phyloP scores from a whole-genome alignment of 805 yeast species.

The Candida quercuum region DNA sequence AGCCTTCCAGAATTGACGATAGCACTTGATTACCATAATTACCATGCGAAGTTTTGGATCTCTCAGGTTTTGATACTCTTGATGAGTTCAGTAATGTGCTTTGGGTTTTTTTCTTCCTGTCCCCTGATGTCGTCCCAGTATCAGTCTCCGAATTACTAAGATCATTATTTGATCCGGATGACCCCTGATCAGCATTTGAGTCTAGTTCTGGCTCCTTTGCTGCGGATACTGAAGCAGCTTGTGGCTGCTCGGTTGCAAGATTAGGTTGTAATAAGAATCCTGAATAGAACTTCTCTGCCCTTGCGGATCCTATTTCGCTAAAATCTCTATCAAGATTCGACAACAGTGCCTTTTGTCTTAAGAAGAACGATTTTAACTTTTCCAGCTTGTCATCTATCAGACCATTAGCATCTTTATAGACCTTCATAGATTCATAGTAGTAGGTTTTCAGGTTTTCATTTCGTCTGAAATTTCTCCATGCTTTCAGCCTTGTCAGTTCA shows the following conservation, averaged over 20 bases:
- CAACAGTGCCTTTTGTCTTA: slow-evolving; percentile 25
- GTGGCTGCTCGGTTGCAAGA: neutral
- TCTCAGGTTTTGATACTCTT: slow-evolving; percentile 1
- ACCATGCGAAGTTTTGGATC: neutral
- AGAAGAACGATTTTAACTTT: slow-evolving; percentile 28
- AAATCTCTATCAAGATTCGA: slow-evolving; percentile 21
- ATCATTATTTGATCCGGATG: too few relatives aligned
- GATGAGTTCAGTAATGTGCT: too few relatives aligned
- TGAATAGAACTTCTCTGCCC: slow-evolving; percentile 27
- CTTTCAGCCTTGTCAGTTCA: slow-evolving; percentile 24
- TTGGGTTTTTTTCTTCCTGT: slow-evolving; percentile 1
- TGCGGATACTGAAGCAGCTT: neutral
- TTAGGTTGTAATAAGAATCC: slow-evolving; percentile 12
- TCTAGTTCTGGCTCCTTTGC: neutral
- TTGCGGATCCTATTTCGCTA: slow-evolving; percentile 24
- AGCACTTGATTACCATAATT: neutral
- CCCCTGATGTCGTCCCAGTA: slow-evolving; percentile 7
- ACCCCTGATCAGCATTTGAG: neutral
- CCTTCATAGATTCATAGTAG: slow-evolving; percentile 21
- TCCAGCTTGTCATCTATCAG: slow-evolving; percentile 25
- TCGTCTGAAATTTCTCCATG: slow-evolving; percentile 21
- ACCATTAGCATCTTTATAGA: slow-evolving; percentile 22
- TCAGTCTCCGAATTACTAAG: slow-evolving; percentile 16
- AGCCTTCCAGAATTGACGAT: slow-evolving; percentile 23
- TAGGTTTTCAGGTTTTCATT: slow-evolving; percentile 22